Conservation (phyloP, 495 filamentous ascomycete genomes). For the Lophium mytilinum region DNA sequence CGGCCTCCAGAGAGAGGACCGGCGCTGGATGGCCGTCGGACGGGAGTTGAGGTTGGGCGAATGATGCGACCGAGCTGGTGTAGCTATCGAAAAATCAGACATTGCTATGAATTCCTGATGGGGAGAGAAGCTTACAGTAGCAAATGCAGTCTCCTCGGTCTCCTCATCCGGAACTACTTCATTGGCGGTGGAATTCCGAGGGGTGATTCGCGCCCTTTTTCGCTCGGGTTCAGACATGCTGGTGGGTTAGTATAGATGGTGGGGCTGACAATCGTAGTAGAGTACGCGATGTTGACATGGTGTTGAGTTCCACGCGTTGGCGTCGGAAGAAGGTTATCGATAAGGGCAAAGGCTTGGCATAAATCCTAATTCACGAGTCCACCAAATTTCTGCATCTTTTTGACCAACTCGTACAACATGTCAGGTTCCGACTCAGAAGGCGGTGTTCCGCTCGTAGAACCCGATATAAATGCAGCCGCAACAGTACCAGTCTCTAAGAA, state of each 20-base stretch:
- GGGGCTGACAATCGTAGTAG: background rate
- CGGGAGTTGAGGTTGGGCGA: constrained; percentile 34
- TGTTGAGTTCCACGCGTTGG: background rate
- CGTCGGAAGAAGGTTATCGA: constrained; percentile 3
- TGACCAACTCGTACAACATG: constrained; percentile 19
- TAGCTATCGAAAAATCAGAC: constrained; percentile 20
- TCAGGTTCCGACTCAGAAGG: constrained; percentile 26
- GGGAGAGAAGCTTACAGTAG: constrained; percentile 23
- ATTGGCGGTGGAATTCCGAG: constrained; percentile 29
- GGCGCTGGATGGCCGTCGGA: constrained; percentile 24
- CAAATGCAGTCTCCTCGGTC: constrained; percentile 32
- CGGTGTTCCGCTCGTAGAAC: constrained; percentile 26
- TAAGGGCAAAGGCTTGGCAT: constrained; percentile 1
- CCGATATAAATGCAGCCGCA: constrained; percentile 1
- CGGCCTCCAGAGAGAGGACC: constrained; percentile 11
- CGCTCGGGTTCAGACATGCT: constrained; percentile 18
- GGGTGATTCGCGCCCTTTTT: constrained; percentile 28
- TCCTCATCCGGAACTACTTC: constrained; percentile 16
- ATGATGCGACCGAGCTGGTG: constrained; percentile 33
- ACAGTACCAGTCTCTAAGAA: constrained; percentile 21
- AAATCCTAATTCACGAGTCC: background rate
- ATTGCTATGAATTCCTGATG: background rate
- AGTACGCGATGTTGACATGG: background rate
- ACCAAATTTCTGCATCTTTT: background rate
- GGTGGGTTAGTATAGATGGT: background rate